Evolutionary conservation across 352 stramenopile genomes (phyloP).

Genomic region (Plasmopara viticola): DNA sequence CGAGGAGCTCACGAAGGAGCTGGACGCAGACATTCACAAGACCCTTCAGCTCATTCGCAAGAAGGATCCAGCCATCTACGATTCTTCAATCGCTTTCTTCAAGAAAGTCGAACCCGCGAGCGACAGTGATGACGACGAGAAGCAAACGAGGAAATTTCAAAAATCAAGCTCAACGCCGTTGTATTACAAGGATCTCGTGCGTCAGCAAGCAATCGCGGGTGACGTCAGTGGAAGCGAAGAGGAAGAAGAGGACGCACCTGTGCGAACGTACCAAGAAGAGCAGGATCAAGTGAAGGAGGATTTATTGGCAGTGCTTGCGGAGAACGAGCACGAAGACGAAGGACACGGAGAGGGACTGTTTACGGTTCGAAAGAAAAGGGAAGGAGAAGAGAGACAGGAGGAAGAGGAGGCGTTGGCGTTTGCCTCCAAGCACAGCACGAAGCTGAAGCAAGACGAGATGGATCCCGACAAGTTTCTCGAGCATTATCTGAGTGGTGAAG

Average conservation of each 20-base stretch:
- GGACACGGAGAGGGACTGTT: constrained; percentile 78
- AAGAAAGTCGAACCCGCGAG: constrained; percentile 27
- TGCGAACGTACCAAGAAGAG: constrained; percentile 68
- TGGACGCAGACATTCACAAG: constrained; percentile 75
- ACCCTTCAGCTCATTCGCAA: constrained; percentile 88
- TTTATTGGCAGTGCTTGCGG: constrained; percentile 51
- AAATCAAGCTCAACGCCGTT: constrained; percentile 41
- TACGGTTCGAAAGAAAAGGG: constrained; percentile 58
- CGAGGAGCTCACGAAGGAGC: constrained; percentile 60
- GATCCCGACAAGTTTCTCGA: constrained; percentile 74
- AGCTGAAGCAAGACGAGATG: constrained; percentile 53
- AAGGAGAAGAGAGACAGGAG: constrained; percentile 49
- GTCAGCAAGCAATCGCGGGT: constrained; percentile 90
- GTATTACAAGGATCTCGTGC: constrained; percentile 94
- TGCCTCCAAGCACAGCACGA: constrained; percentile 56
- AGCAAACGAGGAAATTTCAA: constrained; percentile 28
- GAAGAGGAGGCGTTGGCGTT: constrained; percentile 64
- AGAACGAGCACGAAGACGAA: constrained; percentile 52
- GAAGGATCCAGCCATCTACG: constrained; percentile 91
- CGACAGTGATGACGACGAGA: constrained; percentile 18
- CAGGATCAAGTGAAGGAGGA: constrained; percentile 59
- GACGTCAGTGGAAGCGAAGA: constrained; percentile 65
- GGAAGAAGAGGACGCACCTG: constrained; percentile 32
- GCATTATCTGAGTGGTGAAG: constrained; percentile 71
- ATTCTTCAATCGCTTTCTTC: constrained; percentile 88